These are phyloP conservation scores for Rhododendron henanense DNA, from an alignment of 148 eudicot species.

Conservation along the genomic window DNA sequence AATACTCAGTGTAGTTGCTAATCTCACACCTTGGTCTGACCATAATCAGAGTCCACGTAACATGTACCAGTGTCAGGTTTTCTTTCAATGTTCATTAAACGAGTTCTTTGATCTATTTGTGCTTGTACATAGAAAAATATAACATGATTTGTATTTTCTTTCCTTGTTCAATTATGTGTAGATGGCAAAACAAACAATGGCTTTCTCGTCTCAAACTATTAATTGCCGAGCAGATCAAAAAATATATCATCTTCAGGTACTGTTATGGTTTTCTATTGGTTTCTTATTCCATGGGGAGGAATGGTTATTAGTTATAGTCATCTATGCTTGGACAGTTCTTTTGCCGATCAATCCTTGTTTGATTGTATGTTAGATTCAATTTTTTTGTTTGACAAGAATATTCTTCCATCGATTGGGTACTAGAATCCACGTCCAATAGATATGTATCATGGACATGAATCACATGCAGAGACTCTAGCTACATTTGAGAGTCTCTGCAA, in stretches of 20 bases:
- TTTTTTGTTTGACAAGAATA: neutral
- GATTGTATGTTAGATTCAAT: neutral
- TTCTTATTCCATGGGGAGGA: neutral
- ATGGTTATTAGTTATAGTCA: neutral
- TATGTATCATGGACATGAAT: neutral
- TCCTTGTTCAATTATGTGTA: conserved; percentile 22
- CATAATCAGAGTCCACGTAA: conserved; percentile 99
- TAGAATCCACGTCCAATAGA: neutral
- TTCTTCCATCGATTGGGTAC: neutral
- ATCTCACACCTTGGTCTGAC: conserved; percentile 93
- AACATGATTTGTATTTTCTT: neutral
- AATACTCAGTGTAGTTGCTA: conserved; percentile 81
- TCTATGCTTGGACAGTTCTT: neutral
- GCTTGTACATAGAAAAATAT: neutral
- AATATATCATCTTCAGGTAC: conserved; percentile 95
- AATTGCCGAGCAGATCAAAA: conserved; percentile 83
- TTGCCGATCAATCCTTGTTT: neutral
- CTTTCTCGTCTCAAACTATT: conserved; percentile 73
- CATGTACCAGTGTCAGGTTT: conserved; percentile 99
- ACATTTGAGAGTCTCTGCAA: neutral
- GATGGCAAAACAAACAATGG: conserved; percentile 99
- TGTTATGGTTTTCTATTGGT: conserved; percentile 8
- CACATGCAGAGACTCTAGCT: neutral
- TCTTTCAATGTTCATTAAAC: neutral
- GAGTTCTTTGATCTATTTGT: neutral